Evolutionary conservation across 2,329 filamentous ascomycete genomes (phyloP).

Genomic region (Pochonia chlamydosporia): DNA sequence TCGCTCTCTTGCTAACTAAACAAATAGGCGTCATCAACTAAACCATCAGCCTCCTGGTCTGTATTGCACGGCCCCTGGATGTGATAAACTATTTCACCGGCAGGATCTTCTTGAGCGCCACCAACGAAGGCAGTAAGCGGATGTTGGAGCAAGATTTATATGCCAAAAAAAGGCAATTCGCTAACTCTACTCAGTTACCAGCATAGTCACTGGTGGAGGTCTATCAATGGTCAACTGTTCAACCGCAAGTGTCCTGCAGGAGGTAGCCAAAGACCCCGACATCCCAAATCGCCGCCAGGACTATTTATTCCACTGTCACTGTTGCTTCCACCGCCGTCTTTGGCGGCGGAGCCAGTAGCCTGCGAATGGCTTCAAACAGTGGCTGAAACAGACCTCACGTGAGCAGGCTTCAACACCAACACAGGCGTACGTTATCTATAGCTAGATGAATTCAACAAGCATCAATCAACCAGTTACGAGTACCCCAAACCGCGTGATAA

Average conservation of each 20-base stretch:
- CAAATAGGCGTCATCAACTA: slow-evolving; percentile 50
- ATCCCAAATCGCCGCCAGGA: slow-evolving; percentile 12
- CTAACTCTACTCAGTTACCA: slow-evolving; percentile 14
- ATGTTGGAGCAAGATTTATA: too few species aligned
- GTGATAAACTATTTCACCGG: slow-evolving; percentile 52
- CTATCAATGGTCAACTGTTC: not conserved
- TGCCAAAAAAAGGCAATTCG: not conserved
- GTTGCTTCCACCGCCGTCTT: too few species aligned
- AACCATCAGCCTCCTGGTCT: slow-evolving; percentile 51
- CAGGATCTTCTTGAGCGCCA: slow-evolving; percentile 57
- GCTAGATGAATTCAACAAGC: too few species aligned
- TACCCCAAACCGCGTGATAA: too few species aligned
- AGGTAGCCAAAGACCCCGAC: slow-evolving; percentile 12
- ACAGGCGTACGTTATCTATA: too few species aligned
- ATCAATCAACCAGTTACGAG: too few species aligned
- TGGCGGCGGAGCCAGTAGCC: too few species aligned
- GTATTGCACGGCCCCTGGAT: slow-evolving; percentile 46
- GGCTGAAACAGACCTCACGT: too few species aligned
- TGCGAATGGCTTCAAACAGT: too few species aligned
- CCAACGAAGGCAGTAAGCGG: slow-evolving; percentile 30
- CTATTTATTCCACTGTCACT: slow-evolving; percentile 9
- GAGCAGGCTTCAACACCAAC: too few species aligned
- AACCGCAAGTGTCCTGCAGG: slow-evolving; percentile 2
- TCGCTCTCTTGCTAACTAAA: slow-evolving; percentile 18
- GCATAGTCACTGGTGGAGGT: slow-evolving; percentile 10